These are phyloP conservation scores for Kwoniella newhampshirensis DNA, from an alignment of 768 basidiomycete species.

Conservation along the genomic window DNA sequence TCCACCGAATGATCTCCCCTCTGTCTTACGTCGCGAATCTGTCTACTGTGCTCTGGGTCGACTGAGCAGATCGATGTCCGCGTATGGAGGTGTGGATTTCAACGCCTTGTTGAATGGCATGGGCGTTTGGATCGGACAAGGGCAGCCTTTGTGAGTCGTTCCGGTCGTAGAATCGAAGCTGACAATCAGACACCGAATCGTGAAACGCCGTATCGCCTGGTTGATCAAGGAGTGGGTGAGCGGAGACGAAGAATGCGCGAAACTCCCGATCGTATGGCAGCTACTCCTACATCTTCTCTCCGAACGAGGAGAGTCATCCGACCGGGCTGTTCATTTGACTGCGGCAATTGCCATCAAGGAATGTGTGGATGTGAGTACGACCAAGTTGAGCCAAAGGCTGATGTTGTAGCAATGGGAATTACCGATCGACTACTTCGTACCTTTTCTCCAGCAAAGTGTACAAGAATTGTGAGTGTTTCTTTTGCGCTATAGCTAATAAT, in stretches of 20 bases:
- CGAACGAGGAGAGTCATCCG: constrained; percentile 68
- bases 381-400: not conserved
- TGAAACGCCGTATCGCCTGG: constrained; percentile 95
- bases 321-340: constrained; percentile 81
- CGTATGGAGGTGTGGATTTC: constrained; percentile 43
- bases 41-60: constrained; percentile 50
- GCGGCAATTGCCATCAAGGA: constrained; percentile 76
- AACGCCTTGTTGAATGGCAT: constrained; percentile 29
- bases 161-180: constrained; percentile 2
- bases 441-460: constrained; percentile 42
- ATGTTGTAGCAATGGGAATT: constrained; percentile 47
- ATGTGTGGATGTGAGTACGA: constrained; percentile 72
- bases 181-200: constrained; percentile 71
- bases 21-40: constrained; percentile 44
- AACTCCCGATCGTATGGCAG: constrained; percentile 69
- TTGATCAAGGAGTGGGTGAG: constrained; percentile 82
- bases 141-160: constrained; percentile 33
- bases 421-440: constrained; percentile 46
- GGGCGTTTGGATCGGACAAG: constrained; percentile 31
- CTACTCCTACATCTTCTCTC: constrained; percentile 71
- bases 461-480: constrained; percentile 38
- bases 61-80: constrained; percentile 34
- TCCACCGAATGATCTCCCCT: constrained; percentile 34
- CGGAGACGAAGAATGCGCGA: constrained; percentile 62
- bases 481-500: not conserved